These are phyloP conservation scores for Phoma herbarum DNA, from an alignment of 2,329 filamentous ascomycete species.

Conservation along the genomic window DNA sequence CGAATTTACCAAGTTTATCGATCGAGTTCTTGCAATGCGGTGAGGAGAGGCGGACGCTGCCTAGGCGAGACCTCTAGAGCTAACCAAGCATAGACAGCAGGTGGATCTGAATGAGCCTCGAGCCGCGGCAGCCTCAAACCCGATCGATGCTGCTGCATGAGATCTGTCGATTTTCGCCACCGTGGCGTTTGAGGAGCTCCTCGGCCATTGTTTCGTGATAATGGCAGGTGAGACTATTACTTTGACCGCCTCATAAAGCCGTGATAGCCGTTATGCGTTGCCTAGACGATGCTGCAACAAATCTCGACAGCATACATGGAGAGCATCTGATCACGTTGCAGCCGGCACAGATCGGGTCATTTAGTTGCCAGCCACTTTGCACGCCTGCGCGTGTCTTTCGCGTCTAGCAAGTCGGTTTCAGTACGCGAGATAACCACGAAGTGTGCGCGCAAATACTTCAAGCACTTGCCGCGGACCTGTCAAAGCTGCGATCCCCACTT, in stretches of 20 bases:
- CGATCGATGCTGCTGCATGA: constrained; percentile 1
- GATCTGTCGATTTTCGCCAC: constrained; percentile 7
- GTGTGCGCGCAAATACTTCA: constrained; percentile 14
- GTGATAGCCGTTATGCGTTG: constrained; percentile 6
- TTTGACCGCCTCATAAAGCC: background rate
- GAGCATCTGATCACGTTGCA: background rate
- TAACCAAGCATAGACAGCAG: constrained; percentile 2
- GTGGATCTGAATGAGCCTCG: background rate
- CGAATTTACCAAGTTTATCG: constrained; percentile 3
- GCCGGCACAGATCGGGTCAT: constrained; percentile 5
- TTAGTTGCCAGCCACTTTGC: constrained; percentile 12
- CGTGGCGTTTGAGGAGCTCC: background rate
- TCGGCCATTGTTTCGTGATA: background rate
- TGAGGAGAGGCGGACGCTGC: background rate
- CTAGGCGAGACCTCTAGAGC: background rate
- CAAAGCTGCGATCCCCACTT: constrained; percentile 19
- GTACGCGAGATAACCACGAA: constrained; percentile 15
- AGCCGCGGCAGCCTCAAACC: background rate
- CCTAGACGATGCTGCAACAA: background rate
- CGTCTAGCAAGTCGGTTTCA: constrained; percentile 15
- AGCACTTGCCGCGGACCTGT: constrained; percentile 14
- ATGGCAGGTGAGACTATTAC: background rate
- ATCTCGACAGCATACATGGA: background rate
- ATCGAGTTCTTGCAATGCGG: constrained; percentile 1
- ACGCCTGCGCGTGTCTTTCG: constrained; percentile 12